Base-by-base conservation (phyloP, 352 stramenopile species). In the Phytophthora sojae region DNA sequence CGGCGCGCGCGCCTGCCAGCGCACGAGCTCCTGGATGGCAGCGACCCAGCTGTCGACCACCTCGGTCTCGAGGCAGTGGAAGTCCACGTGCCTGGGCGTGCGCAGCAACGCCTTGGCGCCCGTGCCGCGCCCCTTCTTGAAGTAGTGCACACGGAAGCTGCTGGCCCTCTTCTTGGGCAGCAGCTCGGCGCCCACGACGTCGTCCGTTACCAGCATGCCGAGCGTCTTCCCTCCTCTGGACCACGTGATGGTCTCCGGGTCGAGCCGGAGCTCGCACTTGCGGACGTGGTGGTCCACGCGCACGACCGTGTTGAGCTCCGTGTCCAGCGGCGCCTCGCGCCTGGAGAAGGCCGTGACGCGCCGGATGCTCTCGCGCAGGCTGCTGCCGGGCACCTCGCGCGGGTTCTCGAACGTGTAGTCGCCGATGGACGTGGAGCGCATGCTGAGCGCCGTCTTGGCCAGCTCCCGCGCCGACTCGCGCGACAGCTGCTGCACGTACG, bases 281-380 rank as follows among this genome's bases (percentile, higher is more conserved):
- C 79, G 77, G 9, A 80, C 51, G 21, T 83, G 82, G 61, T 80
- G 83, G 37, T 54, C 32, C 2, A 81, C 65, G 39, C 69, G 63
- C 49, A 90, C 78, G 15, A 75, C 73, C 4, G 80, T 79, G 26
- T 69, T 82, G n/a, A 94, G 69, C 66, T 83, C 72, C 45, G 77
- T 80, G 59, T 94, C 88, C n/a, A 92, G 42, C 9, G 88, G 88
- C 5, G 84, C 73, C 39, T 95, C 88, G 19, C 86, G 82, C 15
- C 85, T 75, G n/a, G 88, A 95, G 69, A 93, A 90, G 6, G 88
- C 88, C 76, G 91, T 89, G 11, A 95, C 82, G 25, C 85, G 85
- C n/a, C 88, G 88, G 58, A 95, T 91, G 45, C 87, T 94, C 57
- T 94, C 88, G 17, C 88, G 82, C 57, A 94, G 53, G 51, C 79